Conservation (phyloP, 106 monocot genomes). For the Dendrobium huoshanense region DNA sequence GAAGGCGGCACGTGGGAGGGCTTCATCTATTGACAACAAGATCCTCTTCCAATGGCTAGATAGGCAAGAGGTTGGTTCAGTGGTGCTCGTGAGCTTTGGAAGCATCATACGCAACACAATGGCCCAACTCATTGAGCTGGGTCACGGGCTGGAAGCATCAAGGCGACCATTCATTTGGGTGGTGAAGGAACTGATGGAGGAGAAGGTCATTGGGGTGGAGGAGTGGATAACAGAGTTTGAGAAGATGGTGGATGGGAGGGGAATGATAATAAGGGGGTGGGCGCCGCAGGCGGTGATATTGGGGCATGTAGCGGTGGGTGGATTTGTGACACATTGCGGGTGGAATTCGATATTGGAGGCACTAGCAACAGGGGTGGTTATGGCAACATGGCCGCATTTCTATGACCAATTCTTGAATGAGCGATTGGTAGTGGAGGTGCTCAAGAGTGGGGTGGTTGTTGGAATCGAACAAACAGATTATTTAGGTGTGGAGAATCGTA, state of each 20-base stretch:
- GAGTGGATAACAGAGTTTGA: neutral
- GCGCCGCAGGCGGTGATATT: conserved; percentile 1
- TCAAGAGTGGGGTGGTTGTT: neutral
- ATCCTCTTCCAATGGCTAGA: neutral
- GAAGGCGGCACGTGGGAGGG: neutral
- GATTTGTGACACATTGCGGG: conserved; percentile 5
- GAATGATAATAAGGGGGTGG: conserved; percentile 6
- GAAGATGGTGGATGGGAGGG: neutral
- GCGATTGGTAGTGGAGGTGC: neutral
- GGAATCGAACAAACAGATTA: neutral
- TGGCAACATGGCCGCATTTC: conserved; percentile 1
- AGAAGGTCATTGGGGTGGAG: neutral
- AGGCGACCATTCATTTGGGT: neutral
- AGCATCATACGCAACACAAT: neutral
- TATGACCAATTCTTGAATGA: neutral
- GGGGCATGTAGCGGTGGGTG: neutral
- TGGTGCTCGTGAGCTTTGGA: neutral
- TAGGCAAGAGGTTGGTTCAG: neutral
- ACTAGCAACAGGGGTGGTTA: neutral
- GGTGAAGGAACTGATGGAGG: neutral
- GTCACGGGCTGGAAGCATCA: neutral
- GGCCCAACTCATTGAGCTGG: neutral
- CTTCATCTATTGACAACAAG: neutral
- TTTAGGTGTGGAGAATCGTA: neutral
- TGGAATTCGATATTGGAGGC: neutral